Evolutionary conservation across 345 rosid species (phyloP).

Genomic region (Carallia brachiata): DNA sequence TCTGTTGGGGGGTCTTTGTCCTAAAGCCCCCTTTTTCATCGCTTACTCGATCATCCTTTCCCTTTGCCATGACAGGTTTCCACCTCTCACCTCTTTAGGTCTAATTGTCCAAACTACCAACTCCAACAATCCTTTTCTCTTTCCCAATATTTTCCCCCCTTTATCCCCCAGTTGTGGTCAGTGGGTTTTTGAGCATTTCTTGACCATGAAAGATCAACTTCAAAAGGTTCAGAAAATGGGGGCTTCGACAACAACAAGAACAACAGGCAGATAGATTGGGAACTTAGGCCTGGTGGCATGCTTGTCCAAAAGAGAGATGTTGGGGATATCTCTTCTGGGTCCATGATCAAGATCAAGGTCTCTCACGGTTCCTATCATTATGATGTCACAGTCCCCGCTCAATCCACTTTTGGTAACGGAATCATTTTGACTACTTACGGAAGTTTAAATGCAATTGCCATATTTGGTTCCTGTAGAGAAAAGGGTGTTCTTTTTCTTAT

Average conservation of each 20-base stretch:
- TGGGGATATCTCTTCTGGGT: constrained; percentile 28
- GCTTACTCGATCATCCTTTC: constrained; percentile 22
- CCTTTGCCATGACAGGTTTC: constrained; percentile 1
- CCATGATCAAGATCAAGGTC: constrained; percentile 44
- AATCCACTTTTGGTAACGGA: constrained; percentile 43
- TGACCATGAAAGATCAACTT: constrained; percentile 29
- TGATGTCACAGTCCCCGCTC: constrained; percentile 36
- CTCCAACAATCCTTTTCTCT: constrained; percentile 8
- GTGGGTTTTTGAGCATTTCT: constrained; percentile 6
- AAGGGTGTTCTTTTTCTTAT: too few relatives aligned
- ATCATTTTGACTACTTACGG: not conserved
- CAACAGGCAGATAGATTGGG: constrained; percentile 43
- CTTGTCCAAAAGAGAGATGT: constrained; percentile 49
- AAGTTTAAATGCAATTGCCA: not conserved
- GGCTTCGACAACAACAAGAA: constrained; percentile 23
- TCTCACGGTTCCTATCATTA: constrained; percentile 39
- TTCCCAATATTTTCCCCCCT: not conserved
- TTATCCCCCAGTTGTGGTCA: not conserved
- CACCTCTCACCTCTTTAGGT: constrained; percentile 8
- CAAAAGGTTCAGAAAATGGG: constrained; percentile 22
- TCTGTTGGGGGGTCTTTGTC: constrained; percentile 15
- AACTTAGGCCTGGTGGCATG: constrained; percentile 54
- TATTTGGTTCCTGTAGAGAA: too few relatives aligned
- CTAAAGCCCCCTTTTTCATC: constrained; percentile 4
- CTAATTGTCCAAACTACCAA: constrained; percentile 13